These are phyloP conservation scores for Tranzscheliella williamsii DNA, from an alignment of 1,284 basidiomycete genomes.

Conservation along the genomic window DNA sequence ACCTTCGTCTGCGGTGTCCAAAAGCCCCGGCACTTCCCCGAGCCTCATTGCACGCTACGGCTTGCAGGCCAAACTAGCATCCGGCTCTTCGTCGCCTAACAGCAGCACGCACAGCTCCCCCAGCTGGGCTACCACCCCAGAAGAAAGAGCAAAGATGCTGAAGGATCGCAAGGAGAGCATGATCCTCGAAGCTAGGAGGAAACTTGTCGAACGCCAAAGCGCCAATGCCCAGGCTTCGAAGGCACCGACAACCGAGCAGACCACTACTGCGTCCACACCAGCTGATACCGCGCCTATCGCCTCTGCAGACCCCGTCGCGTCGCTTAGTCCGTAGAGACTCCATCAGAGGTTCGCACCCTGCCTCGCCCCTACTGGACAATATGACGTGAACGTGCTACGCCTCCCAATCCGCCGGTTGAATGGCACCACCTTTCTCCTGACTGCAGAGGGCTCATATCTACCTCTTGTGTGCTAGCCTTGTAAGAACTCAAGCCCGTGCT, in stretches of 20 bases:
- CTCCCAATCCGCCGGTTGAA: too few species aligned
- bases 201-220: constrained; percentile 27
- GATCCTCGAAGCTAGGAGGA: constrained; percentile 35
- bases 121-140: constrained; percentile 33
- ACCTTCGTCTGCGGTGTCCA: background rate
- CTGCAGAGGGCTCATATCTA: too few species aligned
- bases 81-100: background rate
- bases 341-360: too few species aligned
- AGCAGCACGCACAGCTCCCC: background rate
- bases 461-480: too few species aligned
- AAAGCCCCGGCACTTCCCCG: constrained; percentile 17
- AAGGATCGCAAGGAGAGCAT: constrained; percentile 44
- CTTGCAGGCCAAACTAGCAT: constrained; percentile 21
- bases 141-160: constrained; percentile 32
- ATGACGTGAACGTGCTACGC: too few species aligned
- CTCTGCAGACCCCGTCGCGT: too few species aligned
- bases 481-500: too few species aligned
- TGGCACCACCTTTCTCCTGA: too few species aligned
- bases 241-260: background rate
- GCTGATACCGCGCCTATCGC: too few species aligned
- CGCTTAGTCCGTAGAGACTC: too few species aligned
- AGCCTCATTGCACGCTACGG: constrained; percentile 43
- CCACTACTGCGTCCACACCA: background rate
- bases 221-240: background rate
- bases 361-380: too few species aligned